Evolutionary conservation across 208 protist genomes (phyloP).

Genomic region (Trichomonas tenax): DNA sequence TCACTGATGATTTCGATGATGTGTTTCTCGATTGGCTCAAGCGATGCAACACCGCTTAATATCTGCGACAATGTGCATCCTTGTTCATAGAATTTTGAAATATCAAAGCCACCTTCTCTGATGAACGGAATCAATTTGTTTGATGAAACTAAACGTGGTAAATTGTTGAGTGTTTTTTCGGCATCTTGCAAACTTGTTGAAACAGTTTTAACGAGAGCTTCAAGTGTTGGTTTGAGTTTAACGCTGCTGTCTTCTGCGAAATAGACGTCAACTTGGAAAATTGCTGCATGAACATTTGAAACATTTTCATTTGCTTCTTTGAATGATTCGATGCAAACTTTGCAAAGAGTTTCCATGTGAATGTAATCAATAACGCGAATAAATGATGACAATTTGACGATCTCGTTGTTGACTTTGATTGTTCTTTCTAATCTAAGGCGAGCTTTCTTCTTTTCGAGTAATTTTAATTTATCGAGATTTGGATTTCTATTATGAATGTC

Average conservation of each 20-base stretch:
- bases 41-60: not conserved
- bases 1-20: not conserved
- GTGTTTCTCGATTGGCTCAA: not conserved
- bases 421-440: not conserved
- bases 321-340: not conserved
- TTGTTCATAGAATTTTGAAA: not conserved
- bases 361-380: slow-evolving; percentile 5
- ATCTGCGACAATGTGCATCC: not conserved
- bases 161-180: not conserved
- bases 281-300: not conserved
- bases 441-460: slow-evolving; percentile 16
- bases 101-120: not conserved
- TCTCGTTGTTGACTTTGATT: not conserved
- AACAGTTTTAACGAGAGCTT: not conserved
- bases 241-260: not conserved
- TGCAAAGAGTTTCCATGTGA: not conserved
- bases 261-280: slow-evolving; percentile 19
- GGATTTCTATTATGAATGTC: slow-evolving; percentile 5
- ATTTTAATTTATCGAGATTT: not conserved
- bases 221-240: not conserved
- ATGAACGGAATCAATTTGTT: not conserved
- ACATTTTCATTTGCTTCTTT: not conserved
- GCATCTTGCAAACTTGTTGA: not conserved
- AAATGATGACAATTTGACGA: not conserved
- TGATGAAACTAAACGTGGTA: not conserved